A percentile compares a stretch with the other conserved stretches of the same genome.
Evolutionary conservation across 2,329 filamentous ascomycete genomes (phyloP).

Genomic region (Fusarium verticillioides): DNA sequence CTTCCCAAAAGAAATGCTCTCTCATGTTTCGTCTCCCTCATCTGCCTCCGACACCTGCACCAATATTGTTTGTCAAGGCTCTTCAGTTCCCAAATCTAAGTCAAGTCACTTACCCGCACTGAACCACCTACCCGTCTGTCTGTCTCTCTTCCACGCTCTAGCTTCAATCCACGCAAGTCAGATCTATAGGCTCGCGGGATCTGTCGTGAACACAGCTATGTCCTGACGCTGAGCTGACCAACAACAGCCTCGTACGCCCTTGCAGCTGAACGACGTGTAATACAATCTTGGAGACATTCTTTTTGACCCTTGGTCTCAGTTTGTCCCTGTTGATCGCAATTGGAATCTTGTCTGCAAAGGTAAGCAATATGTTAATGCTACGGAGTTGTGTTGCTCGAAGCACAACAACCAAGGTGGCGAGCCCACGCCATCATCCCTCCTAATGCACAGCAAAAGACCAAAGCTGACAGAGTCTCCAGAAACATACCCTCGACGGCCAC

Average conservation of each 20-base stretch:
- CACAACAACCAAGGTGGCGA: constrained; percentile 14
- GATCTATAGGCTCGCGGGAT: constrained; percentile 18
- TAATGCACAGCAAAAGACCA: constrained; percentile 1
- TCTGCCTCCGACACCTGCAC: constrained; percentile 40
- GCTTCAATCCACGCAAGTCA: constrained; percentile 13
- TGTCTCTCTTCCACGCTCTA: constrained; percentile 37
- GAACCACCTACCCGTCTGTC: constrained; percentile 35
- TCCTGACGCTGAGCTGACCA: constrained; percentile 36
- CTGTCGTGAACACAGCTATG: constrained; percentile 16
- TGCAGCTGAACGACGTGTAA: constrained; percentile 30
- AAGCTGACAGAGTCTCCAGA: constrained; percentile 29
- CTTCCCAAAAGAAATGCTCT: constrained; percentile 50
- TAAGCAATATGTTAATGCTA: constrained; percentile 25
- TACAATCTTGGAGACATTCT: constrained; percentile 22
- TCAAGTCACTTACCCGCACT: constrained; percentile 39
- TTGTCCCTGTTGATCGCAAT: constrained; percentile 26
- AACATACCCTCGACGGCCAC: constrained; percentile 12
- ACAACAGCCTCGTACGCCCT: constrained; percentile 34
- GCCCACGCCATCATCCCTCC: neutral
- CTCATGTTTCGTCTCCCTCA: constrained; percentile 44
- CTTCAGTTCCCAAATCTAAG: constrained; percentile 45
- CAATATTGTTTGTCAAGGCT: constrained; percentile 43
- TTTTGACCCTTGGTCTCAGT: constrained; percentile 35
- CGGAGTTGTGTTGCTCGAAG: constrained; percentile 3
- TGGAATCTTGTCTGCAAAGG: constrained; percentile 23